Evolutionary conservation across 495 filamentous ascomycete species (phyloP), one percentile per base, ranked within the genome.

Genomic region (Trichoderma reesei): DNA sequence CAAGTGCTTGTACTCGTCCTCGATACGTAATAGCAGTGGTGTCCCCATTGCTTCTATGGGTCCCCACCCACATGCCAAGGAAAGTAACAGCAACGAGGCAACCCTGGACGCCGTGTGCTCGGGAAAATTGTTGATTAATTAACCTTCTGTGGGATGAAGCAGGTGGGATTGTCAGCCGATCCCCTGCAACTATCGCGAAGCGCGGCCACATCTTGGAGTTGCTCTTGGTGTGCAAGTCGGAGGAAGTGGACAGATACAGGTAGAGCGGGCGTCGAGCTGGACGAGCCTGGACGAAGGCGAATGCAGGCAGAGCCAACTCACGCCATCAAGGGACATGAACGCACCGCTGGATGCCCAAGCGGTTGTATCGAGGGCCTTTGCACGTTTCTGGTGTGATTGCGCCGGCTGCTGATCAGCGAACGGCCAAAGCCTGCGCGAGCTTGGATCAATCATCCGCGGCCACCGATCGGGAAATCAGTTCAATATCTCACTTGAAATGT

Each of bases 401-500:
- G 16, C 16, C 44, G n/a, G 44, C 18, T 18, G 44, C 20, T 14
- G 51, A 34, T 14, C 20, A 56, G 51, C 26, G 31, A 34, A 56
- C 34, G 7, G 51, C 51, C 26, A 56, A 4, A 56, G 51, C 51
- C 51, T 9, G 51, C 18, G 26, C 18, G 26, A 56, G 51, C 51
- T 56, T 56, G 31, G 51, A 56, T 56, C 31, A 34, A 34, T 56
- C 18, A 16, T 56, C 18, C n/a, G 7, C 48, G 18, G 48, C 3
- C 48, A 16, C 13, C 16, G 48, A 56, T 56, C 48, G 48, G 8
- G 16, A 56, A 56, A 34, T 56, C 20, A 16, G 51, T 34, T 34
- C 51, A 31, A 56, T 56, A 56, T 56, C 51, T 56, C 51, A 56
- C 51, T 56, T 48, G 44, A 56, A 33, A 34, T 56, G 51, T 56